Evolutionary conservation across 208 protist genomes (phyloP).

Genomic region (Trypanosoma caninum): DNA sequence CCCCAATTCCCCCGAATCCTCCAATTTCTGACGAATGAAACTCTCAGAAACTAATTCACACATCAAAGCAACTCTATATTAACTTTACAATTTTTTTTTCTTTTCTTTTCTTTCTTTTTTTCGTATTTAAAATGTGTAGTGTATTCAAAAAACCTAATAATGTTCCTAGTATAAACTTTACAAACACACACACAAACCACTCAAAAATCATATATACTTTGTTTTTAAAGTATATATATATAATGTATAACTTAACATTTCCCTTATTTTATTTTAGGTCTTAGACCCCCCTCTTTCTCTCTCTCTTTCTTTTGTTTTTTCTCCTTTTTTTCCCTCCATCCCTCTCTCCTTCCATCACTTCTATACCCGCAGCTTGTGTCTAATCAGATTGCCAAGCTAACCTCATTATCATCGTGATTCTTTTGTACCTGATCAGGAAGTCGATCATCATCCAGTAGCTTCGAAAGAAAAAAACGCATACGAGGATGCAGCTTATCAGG

Average conservation of each 20-base stretch:
- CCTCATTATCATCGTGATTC: background rate
- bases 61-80: background rate
- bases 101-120: slow-evolving; percentile 16
- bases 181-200: no score
- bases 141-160: no score
- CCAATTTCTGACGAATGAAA: slow-evolving; percentile 68
- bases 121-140: background rate
- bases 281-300: no score
- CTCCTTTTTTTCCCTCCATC: background rate
- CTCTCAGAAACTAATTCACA: slow-evolving; percentile 36
- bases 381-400: background rate
- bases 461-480: slow-evolving; percentile 42
- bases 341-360: slow-evolving; percentile 12
- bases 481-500: slow-evolving; percentile 54
- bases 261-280: no score
- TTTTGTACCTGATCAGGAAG: background rate
- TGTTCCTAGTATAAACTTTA: no score
- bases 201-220: no score
- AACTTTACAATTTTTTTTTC: background rate
- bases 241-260: no score
- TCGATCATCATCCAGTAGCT: slow-evolving; percentile 50
- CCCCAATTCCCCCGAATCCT: slow-evolving; percentile 64
- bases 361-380: background rate
- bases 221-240: no score
- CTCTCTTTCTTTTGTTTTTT: no score